A percentile compares a stretch with the other conserved stretches of the same genome.
phyloP scores from a whole-genome alignment of 176 grass and related monocot genomes.

The Luzula sylvatica region DNA sequence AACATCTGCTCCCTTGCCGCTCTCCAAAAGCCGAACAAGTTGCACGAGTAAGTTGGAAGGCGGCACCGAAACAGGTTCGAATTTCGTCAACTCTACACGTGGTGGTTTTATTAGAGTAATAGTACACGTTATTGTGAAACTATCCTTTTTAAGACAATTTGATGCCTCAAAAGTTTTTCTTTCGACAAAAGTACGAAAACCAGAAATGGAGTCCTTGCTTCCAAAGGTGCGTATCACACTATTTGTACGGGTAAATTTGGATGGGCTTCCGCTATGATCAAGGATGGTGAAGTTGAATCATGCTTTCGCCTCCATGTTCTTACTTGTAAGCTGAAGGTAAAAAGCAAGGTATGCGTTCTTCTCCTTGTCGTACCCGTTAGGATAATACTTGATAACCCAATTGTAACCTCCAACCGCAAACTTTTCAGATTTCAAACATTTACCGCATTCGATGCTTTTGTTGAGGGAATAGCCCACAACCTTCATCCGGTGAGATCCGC shows the following conservation, averaged over 20 bases:
- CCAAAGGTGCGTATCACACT: not conserved
- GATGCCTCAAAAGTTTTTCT: not conserved
- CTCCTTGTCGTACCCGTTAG: not conserved
- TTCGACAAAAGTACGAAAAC: not conserved
- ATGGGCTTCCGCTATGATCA: not conserved
- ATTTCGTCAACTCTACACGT: not conserved
- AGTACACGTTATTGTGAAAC: no score
- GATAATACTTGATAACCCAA: not conserved
- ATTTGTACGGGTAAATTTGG: not conserved
- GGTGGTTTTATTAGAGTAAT: not conserved
- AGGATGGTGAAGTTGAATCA: not conserved
- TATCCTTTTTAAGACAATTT: no score
- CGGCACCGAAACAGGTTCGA: no score
- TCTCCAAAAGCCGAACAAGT: no score
- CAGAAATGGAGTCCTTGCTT: not conserved
- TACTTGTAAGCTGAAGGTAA: not conserved
- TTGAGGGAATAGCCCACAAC: not conserved
- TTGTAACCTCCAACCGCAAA: not conserved
- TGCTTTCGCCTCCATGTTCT: not conserved
- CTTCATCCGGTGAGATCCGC: not conserved
- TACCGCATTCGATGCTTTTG: not conserved
- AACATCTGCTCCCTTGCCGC: no score
- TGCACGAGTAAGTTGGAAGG: not conserved
- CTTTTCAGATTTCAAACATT: not conserved
- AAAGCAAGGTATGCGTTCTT: not conserved